Percentiles rank a stretch among this genome's conserved stretches.
phyloP scores from a whole-genome alignment of 2,329 filamentous ascomycete species.

The Alternaria novae-zelandiae region DNA sequence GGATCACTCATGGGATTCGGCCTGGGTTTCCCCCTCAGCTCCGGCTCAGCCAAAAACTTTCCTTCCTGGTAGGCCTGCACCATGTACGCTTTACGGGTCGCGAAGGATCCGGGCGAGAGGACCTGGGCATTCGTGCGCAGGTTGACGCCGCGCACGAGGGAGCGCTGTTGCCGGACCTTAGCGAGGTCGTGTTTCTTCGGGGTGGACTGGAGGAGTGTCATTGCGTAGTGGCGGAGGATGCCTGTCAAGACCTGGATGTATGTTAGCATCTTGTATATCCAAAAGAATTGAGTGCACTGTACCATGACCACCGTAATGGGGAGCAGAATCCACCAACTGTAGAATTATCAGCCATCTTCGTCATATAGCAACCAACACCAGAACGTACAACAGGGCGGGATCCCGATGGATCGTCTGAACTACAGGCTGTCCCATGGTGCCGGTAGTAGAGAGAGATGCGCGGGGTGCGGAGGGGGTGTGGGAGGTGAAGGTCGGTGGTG shows the following conservation, averaged over 20 bases:
- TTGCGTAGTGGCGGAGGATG: constrained; percentile 93
- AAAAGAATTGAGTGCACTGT: constrained; percentile 20
- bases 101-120: constrained; percentile 79
- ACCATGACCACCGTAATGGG: constrained; percentile 98
- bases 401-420: constrained; percentile 98
- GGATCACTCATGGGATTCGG: constrained; percentile 96
- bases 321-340: constrained; percentile 97
- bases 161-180: constrained; percentile 82
- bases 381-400: constrained; percentile 90
- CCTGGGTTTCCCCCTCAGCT: constrained; percentile 82
- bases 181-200: constrained; percentile 82
- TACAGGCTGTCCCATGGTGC: constrained; percentile 79
- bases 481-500: constrained; percentile 15
- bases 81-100: constrained; percentile 79
- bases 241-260: constrained; percentile 78
- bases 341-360: constrained; percentile 28
- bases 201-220: constrained; percentile 82
- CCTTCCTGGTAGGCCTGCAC: constrained; percentile 84
- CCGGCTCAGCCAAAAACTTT: constrained; percentile 86
- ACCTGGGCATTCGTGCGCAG: constrained; percentile 83
- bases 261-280: constrained; percentile 13
- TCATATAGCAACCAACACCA: not conserved
- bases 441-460: constrained; percentile 23
- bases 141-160: constrained; percentile 81
- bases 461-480: constrained; percentile 13